A percentile compares a stretch with the other conserved stretches of the same genome.
Conservation (phyloP, 257 asterid species). For the Hygrophila difformis region DNA sequence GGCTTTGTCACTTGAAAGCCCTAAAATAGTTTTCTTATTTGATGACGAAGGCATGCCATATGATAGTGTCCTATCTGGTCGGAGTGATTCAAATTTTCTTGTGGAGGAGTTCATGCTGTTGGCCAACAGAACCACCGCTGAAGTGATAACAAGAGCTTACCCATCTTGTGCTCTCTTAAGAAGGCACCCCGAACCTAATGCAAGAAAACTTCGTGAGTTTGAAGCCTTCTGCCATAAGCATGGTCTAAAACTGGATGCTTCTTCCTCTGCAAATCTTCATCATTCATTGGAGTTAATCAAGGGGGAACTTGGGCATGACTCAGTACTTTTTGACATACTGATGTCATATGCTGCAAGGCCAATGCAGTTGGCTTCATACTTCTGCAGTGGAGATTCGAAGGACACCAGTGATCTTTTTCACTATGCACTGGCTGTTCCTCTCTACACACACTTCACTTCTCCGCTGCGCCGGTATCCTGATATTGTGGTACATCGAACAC, state of each 20-base stretch:
- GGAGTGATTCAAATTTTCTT: slow-evolving; percentile 50
- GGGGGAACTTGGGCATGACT: slow-evolving; percentile 46
- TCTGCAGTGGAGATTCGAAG: slow-evolving; percentile 65
- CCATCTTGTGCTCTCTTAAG: slow-evolving; percentile 73
- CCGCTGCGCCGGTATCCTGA: slow-evolving; percentile 89
- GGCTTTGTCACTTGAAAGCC: slow-evolving; percentile 75
- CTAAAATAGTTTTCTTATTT: slow-evolving; percentile 54
- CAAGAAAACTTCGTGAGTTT: slow-evolving; percentile 56
- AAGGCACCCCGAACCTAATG: slow-evolving; percentile 81
- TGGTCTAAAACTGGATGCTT: slow-evolving; percentile 49
- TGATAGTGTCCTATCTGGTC: slow-evolving; percentile 39
- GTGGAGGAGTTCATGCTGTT: slow-evolving; percentile 88
- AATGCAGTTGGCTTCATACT: slow-evolving; percentile 80
- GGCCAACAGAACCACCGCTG: slow-evolving; percentile 92
- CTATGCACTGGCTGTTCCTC: slow-evolving; percentile 73
- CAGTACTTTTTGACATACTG: slow-evolving; percentile 52
- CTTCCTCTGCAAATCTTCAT: slow-evolving; percentile 56
- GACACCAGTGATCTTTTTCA: slow-evolving; percentile 44
- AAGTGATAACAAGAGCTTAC: slow-evolving; percentile 75
- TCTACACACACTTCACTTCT: slow-evolving; percentile 89
- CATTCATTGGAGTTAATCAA: slow-evolving; percentile 50
- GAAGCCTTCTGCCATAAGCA: slow-evolving; percentile 67
- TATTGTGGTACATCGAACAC: slow-evolving; percentile 75
- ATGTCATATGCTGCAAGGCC: slow-evolving; percentile 84
- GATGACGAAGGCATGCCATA: slow-evolving; percentile 74